These are phyloP conservation scores for Diutina pseudorugosa DNA, from an alignment of 1,139 yeast genomes.

Conservation along the genomic window DNA sequence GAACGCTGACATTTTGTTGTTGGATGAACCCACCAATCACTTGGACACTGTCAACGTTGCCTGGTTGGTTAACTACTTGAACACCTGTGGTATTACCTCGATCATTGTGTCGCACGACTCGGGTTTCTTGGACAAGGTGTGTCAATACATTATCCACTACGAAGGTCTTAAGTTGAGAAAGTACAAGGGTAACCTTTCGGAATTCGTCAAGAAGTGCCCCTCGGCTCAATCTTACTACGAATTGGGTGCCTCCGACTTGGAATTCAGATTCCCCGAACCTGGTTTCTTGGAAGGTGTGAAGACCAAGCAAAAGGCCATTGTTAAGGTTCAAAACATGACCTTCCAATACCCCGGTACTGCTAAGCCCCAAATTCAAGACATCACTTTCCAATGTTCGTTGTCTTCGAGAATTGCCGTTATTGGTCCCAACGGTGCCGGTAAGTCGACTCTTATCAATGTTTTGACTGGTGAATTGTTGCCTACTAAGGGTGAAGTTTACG, in stretches of 20 bases:
- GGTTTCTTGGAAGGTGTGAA: constrained; percentile 99
- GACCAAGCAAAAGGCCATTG: constrained; percentile 99
- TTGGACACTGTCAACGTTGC: constrained; percentile 98
- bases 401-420: constrained; percentile 99
- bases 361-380: constrained; percentile 84
- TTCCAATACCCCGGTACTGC: constrained; percentile 99
- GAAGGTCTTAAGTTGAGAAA: constrained; percentile 99
- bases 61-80: constrained; percentile 98
- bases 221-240: constrained; percentile 98
- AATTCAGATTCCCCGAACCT: constrained; percentile 97
- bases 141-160: constrained; percentile 97
- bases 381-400: constrained; percentile 96
- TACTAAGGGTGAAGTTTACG: constrained; percentile 96
- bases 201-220: constrained; percentile 97
- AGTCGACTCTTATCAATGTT: constrained; percentile 94
- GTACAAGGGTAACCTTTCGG: constrained; percentile 99
- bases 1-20: constrained; percentile 94
- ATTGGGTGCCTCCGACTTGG: constrained; percentile 94
- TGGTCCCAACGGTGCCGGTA: constrained; percentile 99
- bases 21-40: constrained; percentile 99
- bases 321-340: constrained; percentile 89
- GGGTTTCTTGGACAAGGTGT: constrained; percentile 96
- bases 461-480: constrained; percentile 99
- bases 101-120: constrained; percentile 98
- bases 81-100: constrained; percentile 96